Evolutionary conservation across 306 rosid species (phyloP), one percentile per base, ranked within the genome.

Genomic region (Trifolium repens): DNA sequence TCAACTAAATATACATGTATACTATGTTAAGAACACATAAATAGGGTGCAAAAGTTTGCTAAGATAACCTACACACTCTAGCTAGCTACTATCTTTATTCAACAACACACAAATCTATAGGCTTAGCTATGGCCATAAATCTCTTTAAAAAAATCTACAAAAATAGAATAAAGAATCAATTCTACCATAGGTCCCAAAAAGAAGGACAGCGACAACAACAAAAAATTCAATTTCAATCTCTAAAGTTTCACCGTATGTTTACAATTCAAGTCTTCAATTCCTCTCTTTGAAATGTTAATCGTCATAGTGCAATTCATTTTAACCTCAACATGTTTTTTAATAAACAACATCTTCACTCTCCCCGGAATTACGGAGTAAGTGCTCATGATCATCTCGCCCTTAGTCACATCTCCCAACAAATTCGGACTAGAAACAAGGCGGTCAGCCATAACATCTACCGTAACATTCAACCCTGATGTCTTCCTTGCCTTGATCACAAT

Each of bases 301-400:
- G 72, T 54, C 69, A 85, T 12, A 2, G 84, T 82, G 42, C 96
- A 91, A 71, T 85, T 85, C 91, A 89, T 81, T 54, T 75, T 86
- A 37, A 91, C 73, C 12, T 61, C 84, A 40, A 85, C 88, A 73
- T 87, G 89, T 71, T 73, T 87, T 77, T 86, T 86, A 16, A 89
- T 54, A 16, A 82, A 12, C 83, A 86, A 58, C 11, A 89, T 11
- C 47, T 91, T 87, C 17, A 82, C 91, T 30, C 86, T 79, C 22
- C 93, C 96, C 1, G 93, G 77, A 71, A 91, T 50, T 9, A 79
- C 69, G 0, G 93, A 84, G 17, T 76, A 91, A 74, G 85, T 87
- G 16, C 24, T 79, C 87, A 91, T 53, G 0, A 34, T 53, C 77
- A 88, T 4, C 42, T 87, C 82, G 0, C 80, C 77, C 0, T 13